Base-by-base conservation (phyloP, 306 rosid genomes). In the Acacia melanoxylon region DNA sequence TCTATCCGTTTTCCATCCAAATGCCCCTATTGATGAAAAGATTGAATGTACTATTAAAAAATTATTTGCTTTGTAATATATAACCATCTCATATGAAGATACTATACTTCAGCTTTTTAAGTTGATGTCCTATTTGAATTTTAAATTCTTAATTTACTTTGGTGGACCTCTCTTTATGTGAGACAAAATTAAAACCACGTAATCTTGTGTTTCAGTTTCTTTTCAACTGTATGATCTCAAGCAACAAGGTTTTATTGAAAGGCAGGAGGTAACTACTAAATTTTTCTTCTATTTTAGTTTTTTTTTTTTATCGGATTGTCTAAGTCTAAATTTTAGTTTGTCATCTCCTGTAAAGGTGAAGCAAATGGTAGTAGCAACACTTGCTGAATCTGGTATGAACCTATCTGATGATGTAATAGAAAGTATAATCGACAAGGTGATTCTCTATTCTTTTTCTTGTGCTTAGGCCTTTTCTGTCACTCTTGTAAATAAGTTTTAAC, bases 321-420 rank as follows among this genome's bases (percentile, higher is more conserved):
- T 4, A 19, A 75, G 35, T 68, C 49, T 54, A 51, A 42, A 70
- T 16, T 72, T 62, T 52, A 33, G 52, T 54, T 73, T 68, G 84
- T 46, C 10, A 58, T 68, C 68, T 72, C 81, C 63, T 80, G 3
- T 86, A 42, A 48, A 95, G 99, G 96, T 95, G 90, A 96, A 96
- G 92, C 99, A 96, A 90, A 96, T 96, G 99, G 99, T 93, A 80
- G 99, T 96, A 68, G 99, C 99, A 42, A 96, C 99, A 68, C 97
- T 93, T 19, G 98, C 99, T 17, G 98, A 96, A 86, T 96, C 99
- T 82, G 99, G 99, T 16, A 96, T 96, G 99, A 96, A 96, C 85
- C 91, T 96, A 77, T 93, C 99, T 6, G 98, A 96, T 42, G 98
- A 95, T 83, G 93, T 95, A 56, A 92, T 95, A 86, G 99, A 95